Evolutionary conservation across 2,329 filamentous ascomycete genomes (phyloP).

Genomic region (Trichoderma simmonsii): DNA sequence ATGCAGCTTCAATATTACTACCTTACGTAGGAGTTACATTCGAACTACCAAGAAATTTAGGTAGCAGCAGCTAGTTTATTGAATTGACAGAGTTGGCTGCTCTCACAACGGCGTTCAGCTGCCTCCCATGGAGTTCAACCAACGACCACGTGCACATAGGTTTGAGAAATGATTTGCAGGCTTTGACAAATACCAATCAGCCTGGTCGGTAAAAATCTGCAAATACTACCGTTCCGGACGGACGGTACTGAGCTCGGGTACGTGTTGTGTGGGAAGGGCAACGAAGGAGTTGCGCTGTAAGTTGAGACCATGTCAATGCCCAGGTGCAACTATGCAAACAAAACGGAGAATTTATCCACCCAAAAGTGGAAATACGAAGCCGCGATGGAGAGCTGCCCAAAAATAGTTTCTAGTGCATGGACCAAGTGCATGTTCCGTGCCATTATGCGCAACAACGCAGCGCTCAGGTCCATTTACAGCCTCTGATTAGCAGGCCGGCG

Average conservation of each 20-base stretch:
- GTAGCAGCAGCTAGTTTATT: neutral
- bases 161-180: neutral
- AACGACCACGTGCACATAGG: neutral
- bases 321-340: neutral
- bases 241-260: neutral
- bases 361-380: slow-evolving; percentile 9
- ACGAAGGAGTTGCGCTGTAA: neutral
- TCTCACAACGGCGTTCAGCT: neutral
- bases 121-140: neutral
- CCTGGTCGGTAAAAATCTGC: neutral
- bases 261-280: neutral
- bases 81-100: neutral
- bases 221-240: neutral
- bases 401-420: slow-evolving; percentile 10
- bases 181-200: neutral
- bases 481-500: slow-evolving; percentile 4
- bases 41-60: neutral
- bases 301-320: neutral
- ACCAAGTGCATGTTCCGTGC: neutral
- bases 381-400: neutral
- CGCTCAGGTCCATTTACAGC: neutral
- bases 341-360: slow-evolving; percentile 10
- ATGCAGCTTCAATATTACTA: neutral
- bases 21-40: neutral
- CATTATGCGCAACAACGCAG: neutral